Evolutionary conservation across 306 rosid genomes (phyloP), one percentile per base, ranked within the genome.

Genomic region (Senna siamea): DNA sequence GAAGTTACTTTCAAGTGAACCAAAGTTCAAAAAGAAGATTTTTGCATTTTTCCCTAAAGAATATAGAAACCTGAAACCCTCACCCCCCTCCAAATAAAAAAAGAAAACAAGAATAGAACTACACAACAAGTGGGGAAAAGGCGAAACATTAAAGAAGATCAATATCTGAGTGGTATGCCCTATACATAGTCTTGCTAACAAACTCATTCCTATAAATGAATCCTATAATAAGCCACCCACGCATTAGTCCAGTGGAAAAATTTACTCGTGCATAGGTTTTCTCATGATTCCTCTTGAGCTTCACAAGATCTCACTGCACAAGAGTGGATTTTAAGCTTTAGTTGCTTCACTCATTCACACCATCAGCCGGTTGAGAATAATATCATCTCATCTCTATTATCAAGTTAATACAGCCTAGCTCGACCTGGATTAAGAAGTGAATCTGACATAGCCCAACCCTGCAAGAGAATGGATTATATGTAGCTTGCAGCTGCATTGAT

Each of bases 361-460:
- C 50, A 52, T 7, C 76, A 37, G 41, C 19, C 30, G 35, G 18
- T 58, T 56, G 40, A 68, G 20, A 55, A 56, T 23, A 4, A 17
- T 19, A 4, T 37, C 37, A 66, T 23, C 44, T 52, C 54, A 66
- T 32, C 60, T 74, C 30, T 26, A 44, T 55, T 54, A 35, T 68
- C 66, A 70, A 71, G 51, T 72, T 70, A 9, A 66, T 47, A 75
- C 30, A 85, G 62, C 60, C 90, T 87, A 70, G 92, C 87, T 50
- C 85, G 86, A 44, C 92, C 92, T 5, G 92, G 92, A 79, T 88
- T 88, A 50, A 88, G 88, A 44, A 73, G 88, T 43, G 92, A 82
- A 63, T 85, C 90, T 58, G 88, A 74, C 92, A 88, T 85, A 69
- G 79, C 78, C 92, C 92, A 88, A 26, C 92, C 92, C 92, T 88